A percentile compares a stretch with the other conserved stretches of the same genome.
phyloP scores from a whole-genome alignment of 345 rosid species.

The Combretum micranthum region DNA sequence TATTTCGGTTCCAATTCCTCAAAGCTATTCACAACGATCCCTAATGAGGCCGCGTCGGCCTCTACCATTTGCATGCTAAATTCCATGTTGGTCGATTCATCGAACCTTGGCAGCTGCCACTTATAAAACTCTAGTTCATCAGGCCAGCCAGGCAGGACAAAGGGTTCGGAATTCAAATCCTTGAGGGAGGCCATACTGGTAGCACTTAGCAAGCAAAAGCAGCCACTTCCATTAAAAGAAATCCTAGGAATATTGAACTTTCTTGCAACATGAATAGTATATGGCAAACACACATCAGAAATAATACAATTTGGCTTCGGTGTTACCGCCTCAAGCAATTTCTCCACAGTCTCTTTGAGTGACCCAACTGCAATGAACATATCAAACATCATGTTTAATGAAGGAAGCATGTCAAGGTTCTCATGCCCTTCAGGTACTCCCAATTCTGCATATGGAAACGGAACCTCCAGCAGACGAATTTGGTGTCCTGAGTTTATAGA shows the following conservation, averaged over 20 bases:
- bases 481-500: background rate
- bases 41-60: slow-evolving; percentile 20
- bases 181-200: slow-evolving; percentile 13
- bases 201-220: slow-evolving; percentile 26
- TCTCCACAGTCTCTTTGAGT: too few relatives aligned
- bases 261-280: slow-evolving; percentile 25
- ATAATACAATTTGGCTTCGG: slow-evolving; percentile 39
- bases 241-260: slow-evolving; percentile 38
- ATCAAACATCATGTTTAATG: background rate
- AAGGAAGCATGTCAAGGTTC: slow-evolving; percentile 9
- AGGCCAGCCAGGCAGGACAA: slow-evolving; percentile 33
- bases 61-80: slow-evolving; percentile 22
- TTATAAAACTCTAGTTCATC: slow-evolving; percentile 17
- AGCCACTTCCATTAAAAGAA: slow-evolving; percentile 30
- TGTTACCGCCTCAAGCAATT: slow-evolving; percentile 8
- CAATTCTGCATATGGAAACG: background rate
- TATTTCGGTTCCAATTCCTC: slow-evolving; percentile 30
- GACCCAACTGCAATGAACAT: too few relatives aligned
- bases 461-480: slow-evolving; percentile 1
- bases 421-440: slow-evolving; percentile 9
- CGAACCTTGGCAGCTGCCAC: slow-evolving; percentile 27
- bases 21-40: slow-evolving; percentile 29
- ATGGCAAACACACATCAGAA: slow-evolving; percentile 27
- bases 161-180: slow-evolving; percentile 13
- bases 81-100: slow-evolving; percentile 4